A percentile compares a stretch with the other conserved stretches of the same genome.
Evolutionary conservation across 75 land plant species (phyloP).

Genomic region (Pseudotsuga menziesii): DNA sequence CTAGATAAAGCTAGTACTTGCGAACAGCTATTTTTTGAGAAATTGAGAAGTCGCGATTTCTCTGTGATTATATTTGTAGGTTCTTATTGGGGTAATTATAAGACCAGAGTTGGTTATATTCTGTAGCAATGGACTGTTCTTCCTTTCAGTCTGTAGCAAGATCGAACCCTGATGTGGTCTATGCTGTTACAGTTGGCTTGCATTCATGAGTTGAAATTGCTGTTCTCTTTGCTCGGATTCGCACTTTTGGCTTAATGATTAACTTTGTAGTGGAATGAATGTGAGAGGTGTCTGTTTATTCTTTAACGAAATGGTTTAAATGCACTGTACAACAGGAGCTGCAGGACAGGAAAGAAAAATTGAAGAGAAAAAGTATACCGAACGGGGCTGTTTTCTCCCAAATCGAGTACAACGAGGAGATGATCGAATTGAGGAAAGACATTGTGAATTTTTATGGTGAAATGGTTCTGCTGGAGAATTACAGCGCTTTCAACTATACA

Average conservation of each 20-base stretch:
- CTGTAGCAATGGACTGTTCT: no score
- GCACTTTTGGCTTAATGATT: not conserved
- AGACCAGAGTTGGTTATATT: no score
- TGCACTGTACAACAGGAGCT: constrained; percentile 43
- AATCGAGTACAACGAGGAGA: constrained; percentile 29
- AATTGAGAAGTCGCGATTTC: no score
- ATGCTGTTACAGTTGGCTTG: constrained; percentile 48
- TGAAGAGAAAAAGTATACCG: constrained; percentile 22
- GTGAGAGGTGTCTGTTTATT: not conserved
- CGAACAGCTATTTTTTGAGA: no score
- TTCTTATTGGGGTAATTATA: no score
- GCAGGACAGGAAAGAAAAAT: constrained; percentile 50
- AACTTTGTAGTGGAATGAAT: not conserved
- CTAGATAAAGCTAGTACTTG: no score
- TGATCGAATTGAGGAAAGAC: constrained; percentile 32
- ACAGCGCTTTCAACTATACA: constrained; percentile 52
- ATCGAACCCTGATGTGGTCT: not conserved
- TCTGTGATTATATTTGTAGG: no score
- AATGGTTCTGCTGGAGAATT: constrained; percentile 53
- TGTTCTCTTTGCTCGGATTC: not conserved
- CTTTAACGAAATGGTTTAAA: not conserved
- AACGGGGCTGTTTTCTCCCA: constrained; percentile 28
- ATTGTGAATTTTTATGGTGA: constrained; percentile 53
- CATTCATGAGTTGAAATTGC: no score
- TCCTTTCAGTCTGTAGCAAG: no score